Conservation (phyloP, 2,329 filamentous ascomycete species). For the Talaromyces sp. region DNA sequence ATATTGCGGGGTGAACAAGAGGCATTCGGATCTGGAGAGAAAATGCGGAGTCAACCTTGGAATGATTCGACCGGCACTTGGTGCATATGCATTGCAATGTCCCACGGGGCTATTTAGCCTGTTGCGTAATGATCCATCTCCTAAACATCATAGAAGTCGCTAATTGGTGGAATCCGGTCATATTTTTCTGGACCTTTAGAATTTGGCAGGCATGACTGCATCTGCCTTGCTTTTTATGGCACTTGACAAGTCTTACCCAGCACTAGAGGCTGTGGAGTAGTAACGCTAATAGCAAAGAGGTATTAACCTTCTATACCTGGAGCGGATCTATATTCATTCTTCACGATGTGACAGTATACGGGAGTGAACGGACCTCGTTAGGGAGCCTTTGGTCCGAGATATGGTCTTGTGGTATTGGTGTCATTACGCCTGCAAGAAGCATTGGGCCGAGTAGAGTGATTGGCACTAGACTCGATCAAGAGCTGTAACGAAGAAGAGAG, state of each 20-base stretch:
- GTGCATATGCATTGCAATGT: not conserved
- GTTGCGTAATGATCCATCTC: not conserved
- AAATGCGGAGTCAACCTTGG: not conserved
- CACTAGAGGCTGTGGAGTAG: not conserved
- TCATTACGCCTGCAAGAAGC: not conserved
- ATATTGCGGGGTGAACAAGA: not conserved
- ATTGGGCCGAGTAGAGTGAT: not conserved
- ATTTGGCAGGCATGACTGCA: too few relatives aligned
- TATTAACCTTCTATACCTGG: not conserved
- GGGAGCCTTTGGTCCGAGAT: not conserved
- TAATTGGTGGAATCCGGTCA: not conserved
- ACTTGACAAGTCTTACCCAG: not conserved
- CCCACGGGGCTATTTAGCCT: not conserved
- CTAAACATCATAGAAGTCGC: not conserved
- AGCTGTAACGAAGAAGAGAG: not conserved
- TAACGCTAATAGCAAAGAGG: not conserved
- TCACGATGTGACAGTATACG: conserved; percentile 8
- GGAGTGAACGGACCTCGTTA: not conserved
- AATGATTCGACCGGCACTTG: not conserved
- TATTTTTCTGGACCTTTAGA: too few relatives aligned
- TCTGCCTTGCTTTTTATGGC: not conserved
- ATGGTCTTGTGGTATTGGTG: not conserved
- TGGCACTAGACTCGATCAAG: not conserved
- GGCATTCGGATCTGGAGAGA: not conserved
- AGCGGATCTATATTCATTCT: not conserved